Conservation (phyloP, 2,329 filamentous ascomycete genomes). For the Alternaria longipes region DNA sequence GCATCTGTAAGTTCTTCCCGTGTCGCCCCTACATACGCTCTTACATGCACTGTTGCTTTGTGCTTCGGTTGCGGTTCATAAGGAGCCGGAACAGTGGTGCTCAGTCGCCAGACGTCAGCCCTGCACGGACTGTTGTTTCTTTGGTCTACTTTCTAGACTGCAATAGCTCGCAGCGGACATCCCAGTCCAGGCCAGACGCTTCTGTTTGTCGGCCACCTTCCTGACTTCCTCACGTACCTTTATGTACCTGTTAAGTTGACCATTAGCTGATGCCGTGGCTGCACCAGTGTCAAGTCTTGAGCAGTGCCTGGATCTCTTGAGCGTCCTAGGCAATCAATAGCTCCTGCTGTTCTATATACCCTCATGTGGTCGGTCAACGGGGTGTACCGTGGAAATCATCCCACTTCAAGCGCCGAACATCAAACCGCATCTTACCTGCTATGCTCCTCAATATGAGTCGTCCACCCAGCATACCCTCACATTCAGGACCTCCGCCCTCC, state of each 20-base stretch:
- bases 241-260: conserved; percentile 42
- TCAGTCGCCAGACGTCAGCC: conserved; percentile 52
- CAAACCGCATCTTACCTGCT: conserved; percentile 35
- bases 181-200: conserved; percentile 47
- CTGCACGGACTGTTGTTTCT: conserved; percentile 51
- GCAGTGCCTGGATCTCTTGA: conserved; percentile 39
- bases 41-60: conserved; percentile 39
- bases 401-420: conserved; percentile 39
- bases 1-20: conserved; percentile 44
- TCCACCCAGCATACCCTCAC: conserved; percentile 85
- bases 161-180: conserved; percentile 46
- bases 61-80: conserved; percentile 45
- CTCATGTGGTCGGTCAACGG: conserved; percentile 44
- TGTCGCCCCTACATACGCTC: conserved; percentile 33
- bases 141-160: conserved; percentile 46
- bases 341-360: conserved; percentile 41
- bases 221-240: conserved; percentile 39
- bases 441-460: conserved; percentile 77
- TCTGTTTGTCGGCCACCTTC: conserved; percentile 38
- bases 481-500: conserved; percentile 57
- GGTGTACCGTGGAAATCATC: conserved; percentile 45
- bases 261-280: conserved; percentile 44
- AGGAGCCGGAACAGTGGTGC: conserved; percentile 45
- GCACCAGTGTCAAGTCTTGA: conserved; percentile 39
- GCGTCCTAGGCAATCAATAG: conserved; percentile 36